Conservation (phyloP, 306 rosid species). For the Inga oerstediana region DNA sequence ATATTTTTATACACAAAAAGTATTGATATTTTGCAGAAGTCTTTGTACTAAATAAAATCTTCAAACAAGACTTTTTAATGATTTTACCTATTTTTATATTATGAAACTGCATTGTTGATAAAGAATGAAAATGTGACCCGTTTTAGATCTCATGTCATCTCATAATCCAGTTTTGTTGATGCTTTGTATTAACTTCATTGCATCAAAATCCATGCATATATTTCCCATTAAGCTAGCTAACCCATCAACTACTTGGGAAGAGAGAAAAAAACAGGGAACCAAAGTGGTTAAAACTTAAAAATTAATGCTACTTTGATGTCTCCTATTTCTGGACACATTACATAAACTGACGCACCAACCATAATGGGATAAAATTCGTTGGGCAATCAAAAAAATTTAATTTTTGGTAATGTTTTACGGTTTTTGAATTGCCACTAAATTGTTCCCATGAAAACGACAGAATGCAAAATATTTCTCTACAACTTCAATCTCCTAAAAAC, state of each 20-base stretch:
- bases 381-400: constrained; percentile 12
- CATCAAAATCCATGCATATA: background rate
- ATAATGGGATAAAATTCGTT: constrained; percentile 5
- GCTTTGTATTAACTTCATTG: background rate
- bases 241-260: constrained; percentile 10
- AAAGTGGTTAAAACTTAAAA: constrained; percentile 2
- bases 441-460: background rate
- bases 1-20: too few species aligned
- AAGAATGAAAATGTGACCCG: background rate
- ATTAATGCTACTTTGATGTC: constrained; percentile 14
- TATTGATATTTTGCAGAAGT: too few species aligned
- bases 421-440: background rate
- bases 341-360: constrained; percentile 32
- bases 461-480: background rate
- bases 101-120: background rate
- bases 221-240: background rate
- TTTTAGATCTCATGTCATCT: background rate
- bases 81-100: too few species aligned
- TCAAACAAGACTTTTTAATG: too few species aligned
- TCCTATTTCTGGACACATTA: constrained; percentile 21
- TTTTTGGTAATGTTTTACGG: background rate
- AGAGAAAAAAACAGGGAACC: background rate
- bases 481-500: too few species aligned
- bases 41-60: too few species aligned
- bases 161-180: background rate